Base-by-base conservation (phyloP, 73 alveolate genomes). In the Tetrahymena elliotti region DNA sequence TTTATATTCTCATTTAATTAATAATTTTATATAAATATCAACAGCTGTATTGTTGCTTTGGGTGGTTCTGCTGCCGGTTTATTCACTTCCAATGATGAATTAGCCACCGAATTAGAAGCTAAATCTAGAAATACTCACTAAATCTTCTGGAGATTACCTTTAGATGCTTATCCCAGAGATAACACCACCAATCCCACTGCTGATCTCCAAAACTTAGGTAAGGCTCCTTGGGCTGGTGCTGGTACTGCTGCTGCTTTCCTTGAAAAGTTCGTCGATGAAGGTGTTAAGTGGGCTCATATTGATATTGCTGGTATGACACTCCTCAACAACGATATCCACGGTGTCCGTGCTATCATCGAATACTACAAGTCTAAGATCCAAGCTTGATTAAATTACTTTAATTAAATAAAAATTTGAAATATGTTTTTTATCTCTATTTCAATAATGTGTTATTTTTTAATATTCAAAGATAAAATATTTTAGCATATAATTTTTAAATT, bases 91-190 rank as follows among this genome's bases (percentile, higher is more conserved):
- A 96, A 97, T 88, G 95, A 95, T 68, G 98, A 96, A 20, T 94
- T 97, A 35, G 95, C 93, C n/a, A 41, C 88, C 9, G 83, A 82
- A 53, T 40, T 97, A 18, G 40, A 83, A 7, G 88, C 93, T 27
- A 96, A 96, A 41, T 97, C 97, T 83, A 95, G 96, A 92, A 94
- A 94, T 13, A 93, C 96, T 35, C 94, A 93, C 93, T 98, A 97
- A 84, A 47, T 88, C n/a, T 53, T 52, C 93, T 97, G 99, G 99
- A 83, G 93, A 33, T 54, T 97, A 53, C 99, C 99, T 1, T 95
- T 97, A 11, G 83, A 95, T 12, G 96, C 96, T 18, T 95, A 95
- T 33, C 98, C 96, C 52, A 95, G 97, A 94, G 99, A 35, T 93
- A 95, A 34, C 93, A 97, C 95, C 95, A 96, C 83, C 24, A 53